These are phyloP conservation scores for Globisporangium ultimum DNA, from an alignment of 352 stramenopile genomes.

Conservation along the genomic window DNA sequence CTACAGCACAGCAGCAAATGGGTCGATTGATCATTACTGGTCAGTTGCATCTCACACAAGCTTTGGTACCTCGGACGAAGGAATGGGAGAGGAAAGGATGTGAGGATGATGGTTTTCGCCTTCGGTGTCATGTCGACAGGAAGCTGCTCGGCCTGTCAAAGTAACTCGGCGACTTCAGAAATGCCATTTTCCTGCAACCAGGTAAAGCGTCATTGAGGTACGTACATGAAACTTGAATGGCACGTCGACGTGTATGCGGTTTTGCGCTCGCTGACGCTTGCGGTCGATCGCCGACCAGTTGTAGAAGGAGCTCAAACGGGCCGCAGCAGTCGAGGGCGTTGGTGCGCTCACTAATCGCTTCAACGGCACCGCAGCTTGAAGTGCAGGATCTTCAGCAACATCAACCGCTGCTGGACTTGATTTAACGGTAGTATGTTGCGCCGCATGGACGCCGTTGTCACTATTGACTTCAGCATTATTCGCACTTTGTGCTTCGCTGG, in stretches of 20 bases:
- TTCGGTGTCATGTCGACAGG: conserved; percentile 65
- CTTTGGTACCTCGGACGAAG: conserved; percentile 39
- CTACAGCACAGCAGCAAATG: background rate
- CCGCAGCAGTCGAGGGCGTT: conserved; percentile 1
- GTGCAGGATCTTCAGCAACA: background rate
- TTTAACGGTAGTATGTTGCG: background rate
- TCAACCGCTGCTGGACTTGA: background rate
- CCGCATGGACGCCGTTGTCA: background rate
- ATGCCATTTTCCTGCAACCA: background rate
- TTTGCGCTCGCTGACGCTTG: conserved; percentile 28
- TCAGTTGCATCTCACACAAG: no score
- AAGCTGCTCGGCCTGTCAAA: conserved; percentile 30
- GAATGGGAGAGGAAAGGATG: conserved; percentile 64
- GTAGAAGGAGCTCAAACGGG: conserved; percentile 19
- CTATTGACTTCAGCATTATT: background rate
- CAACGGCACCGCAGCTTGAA: conserved; percentile 10
- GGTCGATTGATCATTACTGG: background rate
- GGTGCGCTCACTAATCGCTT: conserved; percentile 13
- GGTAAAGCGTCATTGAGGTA: background rate
- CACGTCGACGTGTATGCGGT: conserved; percentile 12
- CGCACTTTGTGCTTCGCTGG: background rate
- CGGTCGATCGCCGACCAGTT: conserved; percentile 31
- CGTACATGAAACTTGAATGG: conserved; percentile 17
- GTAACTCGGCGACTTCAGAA: background rate
- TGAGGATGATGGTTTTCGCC: conserved; percentile 53